Percentiles rank a stretch among this genome's conserved stretches.
Evolutionary conservation across 495 filamentous ascomycete genomes (phyloP).

Genomic region (Hypoxylon cercidicola): DNA sequence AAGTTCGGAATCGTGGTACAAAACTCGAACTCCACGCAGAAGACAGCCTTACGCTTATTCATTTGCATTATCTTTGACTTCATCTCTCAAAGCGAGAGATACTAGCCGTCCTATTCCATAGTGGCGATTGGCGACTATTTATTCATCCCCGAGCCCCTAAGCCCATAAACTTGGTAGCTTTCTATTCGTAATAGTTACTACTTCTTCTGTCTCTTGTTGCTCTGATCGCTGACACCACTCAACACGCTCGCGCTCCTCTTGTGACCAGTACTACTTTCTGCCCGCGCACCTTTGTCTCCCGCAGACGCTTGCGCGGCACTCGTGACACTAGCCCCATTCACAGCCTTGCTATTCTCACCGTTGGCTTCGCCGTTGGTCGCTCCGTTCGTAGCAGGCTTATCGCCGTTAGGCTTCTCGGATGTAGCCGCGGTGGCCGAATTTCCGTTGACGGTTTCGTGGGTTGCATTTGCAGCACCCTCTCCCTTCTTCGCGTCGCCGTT

Average conservation of each 20-base stretch:
- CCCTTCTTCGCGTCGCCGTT: conserved; percentile 42
- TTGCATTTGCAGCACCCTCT: conserved; percentile 7
- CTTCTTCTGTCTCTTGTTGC: conserved; percentile 75
- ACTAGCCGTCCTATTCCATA: not conserved
- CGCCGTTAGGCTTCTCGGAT: conserved; percentile 36
- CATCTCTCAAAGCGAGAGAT: not conserved
- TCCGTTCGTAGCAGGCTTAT: conserved; percentile 34
- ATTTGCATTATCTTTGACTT: too few species aligned
- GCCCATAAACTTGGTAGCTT: not conserved
- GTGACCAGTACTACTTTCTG: conserved; percentile 44
- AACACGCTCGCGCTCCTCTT: conserved; percentile 83
- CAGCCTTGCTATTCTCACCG: not conserved
- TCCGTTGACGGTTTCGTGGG: conserved; percentile 16
- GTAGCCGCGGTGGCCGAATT: conserved; percentile 34
- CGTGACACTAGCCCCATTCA: conserved; percentile 2
- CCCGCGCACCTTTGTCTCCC: conserved; percentile 39
- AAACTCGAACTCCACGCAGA: too few species aligned
- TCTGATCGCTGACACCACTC: conserved; percentile 75
- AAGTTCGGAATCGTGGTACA: too few species aligned
- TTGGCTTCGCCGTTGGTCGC: conserved; percentile 29
- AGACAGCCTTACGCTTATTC: too few species aligned
- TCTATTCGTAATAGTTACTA: conserved; percentile 42
- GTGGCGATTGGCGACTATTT: too few species aligned
- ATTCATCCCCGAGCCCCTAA: too few species aligned
- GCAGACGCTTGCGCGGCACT: conserved; percentile 24